A percentile compares a stretch with the other conserved stretches of the same genome.
These are phyloP conservation scores for Citrus sp. DNA, from an alignment of 345 rosid species.

Conservation along the genomic window DNA sequence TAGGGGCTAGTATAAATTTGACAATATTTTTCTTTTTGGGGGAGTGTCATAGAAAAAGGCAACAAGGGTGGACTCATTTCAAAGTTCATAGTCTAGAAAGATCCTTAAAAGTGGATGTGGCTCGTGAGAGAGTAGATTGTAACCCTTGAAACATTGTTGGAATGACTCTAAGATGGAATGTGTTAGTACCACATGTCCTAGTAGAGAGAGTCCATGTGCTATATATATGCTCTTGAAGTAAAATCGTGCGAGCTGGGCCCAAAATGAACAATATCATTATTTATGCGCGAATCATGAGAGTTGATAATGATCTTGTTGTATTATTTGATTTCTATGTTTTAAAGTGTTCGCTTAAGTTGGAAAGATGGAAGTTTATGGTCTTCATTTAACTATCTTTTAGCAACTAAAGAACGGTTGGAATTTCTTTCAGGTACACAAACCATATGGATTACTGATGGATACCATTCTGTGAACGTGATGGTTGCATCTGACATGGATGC, in stretches of 20 bases:
- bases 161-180: neutral
- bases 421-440: slow-evolving; percentile 52
- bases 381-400: neutral
- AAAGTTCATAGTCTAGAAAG: neutral
- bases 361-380: neutral
- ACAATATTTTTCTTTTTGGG: neutral
- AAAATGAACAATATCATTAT: neutral
- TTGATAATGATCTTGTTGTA: neutral
- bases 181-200: neutral
- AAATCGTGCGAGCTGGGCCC: neutral
- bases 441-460: slow-evolving; percentile 71
- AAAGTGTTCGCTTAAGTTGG: neutral
- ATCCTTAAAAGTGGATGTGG: neutral
- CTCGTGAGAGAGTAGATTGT: neutral
- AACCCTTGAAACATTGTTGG: neutral
- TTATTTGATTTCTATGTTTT: neutral
- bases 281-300: neutral
- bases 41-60: neutral
- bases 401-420: slow-evolving; percentile 13
- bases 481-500: slow-evolving; percentile 35
- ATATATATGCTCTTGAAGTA: neutral
- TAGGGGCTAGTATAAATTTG: neutral
- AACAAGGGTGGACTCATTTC: neutral
- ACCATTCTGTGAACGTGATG: slow-evolving; percentile 51
- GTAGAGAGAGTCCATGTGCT: neutral